These are phyloP conservation scores for Neonectria faginata DNA, from an alignment of 2,329 filamentous ascomycete genomes.

Conservation along the genomic window DNA sequence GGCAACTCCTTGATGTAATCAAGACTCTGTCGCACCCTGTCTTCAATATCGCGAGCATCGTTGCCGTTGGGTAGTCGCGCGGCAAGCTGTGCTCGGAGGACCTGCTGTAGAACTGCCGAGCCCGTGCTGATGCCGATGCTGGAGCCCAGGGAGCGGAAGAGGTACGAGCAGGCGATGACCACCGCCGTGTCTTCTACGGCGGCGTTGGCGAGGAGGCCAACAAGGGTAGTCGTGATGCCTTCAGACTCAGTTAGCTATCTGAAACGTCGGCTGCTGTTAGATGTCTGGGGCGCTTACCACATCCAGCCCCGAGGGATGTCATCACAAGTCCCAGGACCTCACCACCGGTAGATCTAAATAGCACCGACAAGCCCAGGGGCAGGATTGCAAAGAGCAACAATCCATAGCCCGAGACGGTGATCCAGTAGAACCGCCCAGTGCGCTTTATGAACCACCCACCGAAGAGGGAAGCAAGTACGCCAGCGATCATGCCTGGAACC, in stretches of 20 bases:
- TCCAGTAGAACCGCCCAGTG: slow-evolving; percentile 77
- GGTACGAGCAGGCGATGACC: slow-evolving; percentile 82
- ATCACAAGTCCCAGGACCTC: slow-evolving; percentile 69
- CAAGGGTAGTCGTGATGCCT: slow-evolving; percentile 77
- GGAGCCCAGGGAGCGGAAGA: slow-evolving; percentile 84
- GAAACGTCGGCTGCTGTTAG: not conserved
- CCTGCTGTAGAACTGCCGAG: slow-evolving; percentile 78
- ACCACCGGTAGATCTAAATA: slow-evolving; percentile 60
- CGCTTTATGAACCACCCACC: slow-evolving; percentile 75
- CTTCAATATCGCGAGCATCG: slow-evolving; percentile 74
- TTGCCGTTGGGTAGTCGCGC: slow-evolving; percentile 65
- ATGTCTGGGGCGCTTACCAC: slow-evolving; percentile 45
- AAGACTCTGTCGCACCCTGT: slow-evolving; percentile 76
- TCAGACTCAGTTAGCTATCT: slow-evolving; percentile 37
- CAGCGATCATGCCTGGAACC: slow-evolving; percentile 72
- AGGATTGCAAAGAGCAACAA: slow-evolving; percentile 66
- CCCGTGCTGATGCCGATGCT: slow-evolving; percentile 79
- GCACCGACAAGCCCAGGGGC: slow-evolving; percentile 64
- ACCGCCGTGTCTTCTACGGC: slow-evolving; percentile 76
- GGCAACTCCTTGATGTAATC: slow-evolving; percentile 75
- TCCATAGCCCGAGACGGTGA: slow-evolving; percentile 70
- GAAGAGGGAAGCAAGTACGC: slow-evolving; percentile 73
- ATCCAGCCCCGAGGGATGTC: slow-evolving; percentile 55
- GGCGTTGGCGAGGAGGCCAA: slow-evolving; percentile 78
- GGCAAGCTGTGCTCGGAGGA: slow-evolving; percentile 68